Percentiles rank a stretch among this genome's conserved stretches.
Conservation (phyloP, 1,284 basidiomycete genomes). For the Ceratobasidium papillatum region DNA sequence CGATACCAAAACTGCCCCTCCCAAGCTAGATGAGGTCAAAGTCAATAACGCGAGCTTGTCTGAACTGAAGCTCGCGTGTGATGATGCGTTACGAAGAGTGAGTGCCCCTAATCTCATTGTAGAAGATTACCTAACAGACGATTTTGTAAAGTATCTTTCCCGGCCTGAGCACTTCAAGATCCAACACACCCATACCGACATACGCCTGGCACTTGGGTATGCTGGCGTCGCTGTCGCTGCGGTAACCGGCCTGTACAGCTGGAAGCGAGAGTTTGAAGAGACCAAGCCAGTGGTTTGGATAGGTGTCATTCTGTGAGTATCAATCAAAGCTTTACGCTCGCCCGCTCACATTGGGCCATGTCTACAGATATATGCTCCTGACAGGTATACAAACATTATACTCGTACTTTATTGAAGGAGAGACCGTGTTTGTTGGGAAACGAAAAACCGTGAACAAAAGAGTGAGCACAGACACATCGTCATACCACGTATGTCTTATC, state of each 20-base stretch:
- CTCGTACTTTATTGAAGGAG: slow-evolving; percentile 80
- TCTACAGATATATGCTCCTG: slow-evolving; percentile 72
- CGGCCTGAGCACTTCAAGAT: slow-evolving; percentile 84
- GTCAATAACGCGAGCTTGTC: slow-evolving; percentile 83
- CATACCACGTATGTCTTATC: slow-evolving; percentile 9
- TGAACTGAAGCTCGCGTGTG: slow-evolving; percentile 89
- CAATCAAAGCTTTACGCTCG: slow-evolving; percentile 28
- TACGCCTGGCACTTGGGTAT: slow-evolving; percentile 85
- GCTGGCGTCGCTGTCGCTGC: slow-evolving; percentile 79
- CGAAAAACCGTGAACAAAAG: slow-evolving; percentile 84
- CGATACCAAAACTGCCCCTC: not conserved
- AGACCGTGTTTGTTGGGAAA: slow-evolving; percentile 82
- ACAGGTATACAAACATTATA: slow-evolving; percentile 77
- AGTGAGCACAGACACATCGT: slow-evolving; percentile 55
- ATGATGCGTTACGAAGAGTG: slow-evolving; percentile 90
- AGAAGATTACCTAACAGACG: slow-evolving; percentile 4
- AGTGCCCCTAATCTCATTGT: slow-evolving; percentile 51
- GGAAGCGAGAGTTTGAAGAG: slow-evolving; percentile 84
- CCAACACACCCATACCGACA: slow-evolving; percentile 84
- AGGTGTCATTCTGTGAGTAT: slow-evolving; percentile 75
- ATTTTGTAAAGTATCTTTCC: slow-evolving; percentile 70
- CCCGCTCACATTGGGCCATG: not conserved
- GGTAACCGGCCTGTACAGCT: slow-evolving; percentile 84
- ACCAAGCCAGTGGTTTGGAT: slow-evolving; percentile 81
- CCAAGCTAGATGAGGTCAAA: slow-evolving; percentile 68